Conservation (phyloP, 2,329 filamentous ascomycete species). For the Elsinoe perseae region DNA sequence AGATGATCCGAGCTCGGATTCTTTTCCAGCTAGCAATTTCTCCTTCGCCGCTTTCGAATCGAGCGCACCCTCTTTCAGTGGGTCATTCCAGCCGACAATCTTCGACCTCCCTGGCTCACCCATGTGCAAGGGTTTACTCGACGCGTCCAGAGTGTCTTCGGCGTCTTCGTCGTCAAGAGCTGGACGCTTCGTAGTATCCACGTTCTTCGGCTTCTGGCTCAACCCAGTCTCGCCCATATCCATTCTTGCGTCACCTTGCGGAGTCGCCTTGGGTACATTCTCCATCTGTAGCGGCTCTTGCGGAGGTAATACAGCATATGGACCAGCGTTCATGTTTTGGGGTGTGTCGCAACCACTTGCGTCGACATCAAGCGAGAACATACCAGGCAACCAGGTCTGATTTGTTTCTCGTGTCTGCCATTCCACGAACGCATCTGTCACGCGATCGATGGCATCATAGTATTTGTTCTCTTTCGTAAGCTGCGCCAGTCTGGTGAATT, state of each 20-base stretch:
- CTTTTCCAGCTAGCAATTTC: conserved; percentile 1
- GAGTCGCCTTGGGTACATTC: background rate
- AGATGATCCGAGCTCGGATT: background rate
- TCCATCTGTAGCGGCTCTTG: conserved; percentile 4
- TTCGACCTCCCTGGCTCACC: conserved; percentile 20
- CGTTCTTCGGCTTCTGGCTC: conserved; percentile 13
- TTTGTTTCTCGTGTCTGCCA: conserved; percentile 51
- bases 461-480: conserved; percentile 74
- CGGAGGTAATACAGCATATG: conserved; percentile 4
- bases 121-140: conserved; percentile 8
- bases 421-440: conserved; percentile 70
- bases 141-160: conserved; percentile 11
- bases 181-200: conserved; percentile 1
- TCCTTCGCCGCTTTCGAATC: conserved; percentile 16
- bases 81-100: conserved; percentile 20
- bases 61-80: conserved; percentile 19
- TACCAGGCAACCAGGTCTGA: conserved; percentile 61
- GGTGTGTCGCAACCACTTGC: conserved; percentile 67
- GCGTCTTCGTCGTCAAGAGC: conserved; percentile 3
- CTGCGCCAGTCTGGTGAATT: conserved; percentile 84
- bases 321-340: conserved; percentile 25
- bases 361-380: conserved; percentile 74
- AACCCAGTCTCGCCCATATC: conserved; percentile 15
- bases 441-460: conserved; percentile 80
- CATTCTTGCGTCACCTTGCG: conserved; percentile 2